phyloP scores from a whole-genome alignment of 1,284 basidiomycete genomes.

The Wolfiporia cocos region DNA sequence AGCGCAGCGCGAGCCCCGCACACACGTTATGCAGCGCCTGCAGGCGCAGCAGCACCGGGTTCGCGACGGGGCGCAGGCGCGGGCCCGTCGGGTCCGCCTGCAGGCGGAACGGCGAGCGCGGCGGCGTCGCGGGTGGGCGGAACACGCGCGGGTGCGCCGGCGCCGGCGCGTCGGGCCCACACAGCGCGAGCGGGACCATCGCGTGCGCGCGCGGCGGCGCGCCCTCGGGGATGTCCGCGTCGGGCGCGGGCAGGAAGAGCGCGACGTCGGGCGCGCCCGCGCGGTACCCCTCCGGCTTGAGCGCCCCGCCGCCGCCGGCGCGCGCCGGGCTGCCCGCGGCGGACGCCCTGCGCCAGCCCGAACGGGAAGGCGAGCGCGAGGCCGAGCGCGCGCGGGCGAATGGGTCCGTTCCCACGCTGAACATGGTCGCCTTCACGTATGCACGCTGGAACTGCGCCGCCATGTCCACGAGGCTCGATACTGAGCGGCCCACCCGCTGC shows the following conservation, averaged over 20 bases:
- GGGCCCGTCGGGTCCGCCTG: conserved; percentile 11
- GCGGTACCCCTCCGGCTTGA: conserved; percentile 40
- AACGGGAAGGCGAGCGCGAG: conserved; percentile 15
- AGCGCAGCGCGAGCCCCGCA: conserved; percentile 31
- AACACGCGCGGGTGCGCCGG: conserved; percentile 18
- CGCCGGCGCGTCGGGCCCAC: conserved; percentile 1
- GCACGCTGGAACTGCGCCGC: conserved; percentile 52
- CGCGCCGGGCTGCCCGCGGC: conserved; percentile 7
- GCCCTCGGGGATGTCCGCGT: conserved; percentile 4
- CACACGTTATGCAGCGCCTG: conserved; percentile 51
- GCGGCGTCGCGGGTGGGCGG: conserved; percentile 18
- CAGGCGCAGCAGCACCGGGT: conserved; percentile 51
- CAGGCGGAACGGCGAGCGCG: conserved; percentile 24
- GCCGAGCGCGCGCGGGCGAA: conserved; percentile 7
- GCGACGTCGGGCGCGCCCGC: conserved; percentile 32
- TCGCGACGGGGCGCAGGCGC: conserved; percentile 45
- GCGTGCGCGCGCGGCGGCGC: conserved; percentile 13
- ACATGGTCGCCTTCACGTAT: conserved; percentile 47
- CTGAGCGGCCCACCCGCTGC: conserved; percentile 33
- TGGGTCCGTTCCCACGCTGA: conserved; percentile 29
- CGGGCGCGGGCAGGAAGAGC: conserved; percentile 22
- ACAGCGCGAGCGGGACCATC: conserved; percentile 16
- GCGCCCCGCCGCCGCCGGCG: conserved; percentile 9
- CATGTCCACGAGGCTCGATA: conserved; percentile 42
- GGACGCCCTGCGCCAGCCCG: conserved; percentile 12